A percentile compares a stretch with the other conserved stretches of the same genome.
Evolutionary conservation across 345 rosid species (phyloP).

Genomic region (Moricandia moricandioides): DNA sequence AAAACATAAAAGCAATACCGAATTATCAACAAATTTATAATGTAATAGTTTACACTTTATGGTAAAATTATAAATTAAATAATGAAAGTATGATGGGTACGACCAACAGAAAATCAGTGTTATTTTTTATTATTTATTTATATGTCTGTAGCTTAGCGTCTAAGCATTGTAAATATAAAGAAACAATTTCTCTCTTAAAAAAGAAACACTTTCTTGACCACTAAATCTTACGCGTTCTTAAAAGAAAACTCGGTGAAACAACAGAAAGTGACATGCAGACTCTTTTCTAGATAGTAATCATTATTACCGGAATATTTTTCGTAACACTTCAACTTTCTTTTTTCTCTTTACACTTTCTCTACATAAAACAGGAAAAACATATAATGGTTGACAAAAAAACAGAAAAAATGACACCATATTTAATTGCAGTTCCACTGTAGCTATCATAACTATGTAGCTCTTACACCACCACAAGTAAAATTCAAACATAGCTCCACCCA

Average conservation of each 20-base stretch:
- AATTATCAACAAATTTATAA: too few relatives aligned
- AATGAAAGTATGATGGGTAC: neutral
- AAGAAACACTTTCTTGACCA: conserved; percentile 34
- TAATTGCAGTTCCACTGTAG: neutral
- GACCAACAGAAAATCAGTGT: neutral
- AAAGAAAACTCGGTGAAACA: neutral
- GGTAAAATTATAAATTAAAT: neutral
- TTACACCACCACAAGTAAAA: neutral
- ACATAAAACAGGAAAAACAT: neutral
- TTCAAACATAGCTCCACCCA: neutral
- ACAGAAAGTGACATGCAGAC: conserved; percentile 1
- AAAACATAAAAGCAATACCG: too few relatives aligned
- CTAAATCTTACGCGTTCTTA: conserved; percentile 12
- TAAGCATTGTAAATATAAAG: conserved; percentile 26
- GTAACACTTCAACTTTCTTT: neutral
- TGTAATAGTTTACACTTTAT: neutral
- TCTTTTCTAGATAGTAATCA: conserved; percentile 23
- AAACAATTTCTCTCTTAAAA: neutral
- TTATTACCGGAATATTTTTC: neutral
- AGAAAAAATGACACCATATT: neutral
- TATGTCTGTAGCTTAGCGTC: conserved; percentile 13
- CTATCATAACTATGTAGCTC: neutral
- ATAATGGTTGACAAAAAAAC: neutral
- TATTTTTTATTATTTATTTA: neutral
- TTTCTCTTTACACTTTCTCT: neutral